A percentile compares a stretch with the other conserved stretches of the same genome.
These are phyloP conservation scores for Phialemoniopsis sp. DNA, from an alignment of 2,329 filamentous ascomycete genomes.

Conservation along the genomic window DNA sequence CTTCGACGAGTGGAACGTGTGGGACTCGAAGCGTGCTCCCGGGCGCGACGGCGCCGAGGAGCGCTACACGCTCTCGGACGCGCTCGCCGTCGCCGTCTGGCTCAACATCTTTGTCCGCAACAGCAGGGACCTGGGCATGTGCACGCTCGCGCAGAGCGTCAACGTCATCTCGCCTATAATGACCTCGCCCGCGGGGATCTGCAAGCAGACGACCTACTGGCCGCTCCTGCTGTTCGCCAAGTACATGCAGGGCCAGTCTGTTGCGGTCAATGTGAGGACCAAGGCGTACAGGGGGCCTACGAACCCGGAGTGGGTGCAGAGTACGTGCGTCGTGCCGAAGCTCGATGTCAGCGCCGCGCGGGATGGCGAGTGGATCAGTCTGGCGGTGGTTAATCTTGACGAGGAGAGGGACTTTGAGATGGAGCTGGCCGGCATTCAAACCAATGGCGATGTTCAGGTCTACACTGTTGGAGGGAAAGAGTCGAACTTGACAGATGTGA, in stretches of 20 bases:
- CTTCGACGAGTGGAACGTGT: constrained; percentile 85
- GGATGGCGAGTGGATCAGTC: constrained; percentile 49
- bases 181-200: constrained; percentile 60
- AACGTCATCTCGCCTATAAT: constrained; percentile 77
- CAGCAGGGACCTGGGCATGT: constrained; percentile 68
- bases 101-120: constrained; percentile 75
- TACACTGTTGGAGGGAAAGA: constrained; percentile 5
- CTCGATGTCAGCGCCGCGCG: constrained; percentile 63
- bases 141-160: constrained; percentile 72
- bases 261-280: constrained; percentile 61
- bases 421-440: constrained; percentile 53
- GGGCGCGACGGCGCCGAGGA: constrained; percentile 72
- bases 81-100: constrained; percentile 70
- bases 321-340: constrained; percentile 63
- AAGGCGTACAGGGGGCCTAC: constrained; percentile 66
- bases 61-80: constrained; percentile 69
- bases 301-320: constrained; percentile 59
- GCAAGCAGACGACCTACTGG: constrained; percentile 74
- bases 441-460: constrained; percentile 24
- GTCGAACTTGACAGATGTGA: constrained; percentile 51
- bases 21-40: constrained; percentile 68
- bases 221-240: constrained; percentile 64
- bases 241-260: constrained; percentile 69
- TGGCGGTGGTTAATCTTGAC: constrained; percentile 72
- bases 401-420: constrained; percentile 56